Base-by-base conservation (phyloP, 768 basidiomycete species). In the Kockovaella imperatae region DNA sequence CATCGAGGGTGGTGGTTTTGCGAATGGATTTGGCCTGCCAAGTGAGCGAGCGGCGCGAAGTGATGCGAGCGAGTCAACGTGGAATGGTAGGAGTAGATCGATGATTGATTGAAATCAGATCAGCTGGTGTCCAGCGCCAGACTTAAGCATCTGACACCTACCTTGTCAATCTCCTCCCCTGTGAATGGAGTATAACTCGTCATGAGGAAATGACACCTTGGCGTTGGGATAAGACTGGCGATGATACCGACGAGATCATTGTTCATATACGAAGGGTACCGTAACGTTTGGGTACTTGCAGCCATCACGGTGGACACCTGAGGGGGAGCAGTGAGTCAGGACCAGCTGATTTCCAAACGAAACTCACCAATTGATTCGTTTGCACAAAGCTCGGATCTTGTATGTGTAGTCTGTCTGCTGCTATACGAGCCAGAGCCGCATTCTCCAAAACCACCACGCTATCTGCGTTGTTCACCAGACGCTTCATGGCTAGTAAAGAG, bases 221-320 rank as follows among this genome's bases (percentile, higher is more conserved):
- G 93, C 3, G 93, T 96, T 2, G 93, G 93, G 56, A 99, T 96
- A 44, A 99, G 79, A 14, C 87, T 89, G 5, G 93, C 90, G 47
- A 97, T 84, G 54, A 99, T 91, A 23, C 91, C 88, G 56, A 96
- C 91, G 30, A 97, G 80, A 65, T 99, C 93, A 61, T 96, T 99
- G 76, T 97, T 96, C 91, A 96, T 97, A 72, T 96, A 96, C 42
- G 89, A 87, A 0, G 93, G 93, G 73, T 95, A 99, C 61, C 93
- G 81, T 21, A 99, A 79, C 13, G 93, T 97, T 63, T 91, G 88
- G 0, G 93, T 99, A 54, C 87, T 91, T 10, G 91, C 93, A 8
- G 93, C 86, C 81, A 99, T 96, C 34, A 97, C 93, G 0, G 95
- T 97, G 3, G 95, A 84, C 1, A 89, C 86, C 91, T 96, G 45